Evolutionary conservation across 2,329 filamentous ascomycete genomes (phyloP).

Genomic region (Botryotinia globosa): DNA sequence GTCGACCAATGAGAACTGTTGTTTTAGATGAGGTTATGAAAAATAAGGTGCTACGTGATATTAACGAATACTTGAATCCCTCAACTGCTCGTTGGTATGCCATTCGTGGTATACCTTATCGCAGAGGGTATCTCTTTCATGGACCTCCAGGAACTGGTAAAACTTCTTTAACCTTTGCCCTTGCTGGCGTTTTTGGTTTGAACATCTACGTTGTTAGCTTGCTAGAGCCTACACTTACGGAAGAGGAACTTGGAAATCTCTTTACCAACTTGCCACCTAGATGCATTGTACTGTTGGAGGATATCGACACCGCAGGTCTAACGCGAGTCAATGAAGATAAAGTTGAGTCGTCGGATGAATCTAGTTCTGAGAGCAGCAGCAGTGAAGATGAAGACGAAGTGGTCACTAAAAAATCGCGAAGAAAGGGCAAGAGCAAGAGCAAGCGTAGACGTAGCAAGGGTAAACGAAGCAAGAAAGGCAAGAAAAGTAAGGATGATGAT

Average conservation of each 20-base stretch:
- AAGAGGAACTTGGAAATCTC: constrained; percentile 57
- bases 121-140: constrained; percentile 74
- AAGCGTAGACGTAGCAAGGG: constrained; percentile 28
- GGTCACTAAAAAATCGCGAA: constrained; percentile 44
- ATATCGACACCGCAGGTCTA: constrained; percentile 65
- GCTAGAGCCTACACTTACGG: constrained; percentile 57
- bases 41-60: constrained; percentile 62
- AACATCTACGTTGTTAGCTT: constrained; percentile 64
- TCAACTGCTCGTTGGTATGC: constrained; percentile 70
- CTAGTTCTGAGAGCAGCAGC: not conserved
- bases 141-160: constrained; percentile 75
- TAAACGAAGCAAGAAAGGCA: constrained; percentile 32
- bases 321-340: constrained; percentile 41
- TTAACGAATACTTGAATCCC: constrained; percentile 76
- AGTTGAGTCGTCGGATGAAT: constrained; percentile 19
- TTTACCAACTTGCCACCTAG: constrained; percentile 60
- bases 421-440: constrained; percentile 41
- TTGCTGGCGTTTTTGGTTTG: constrained; percentile 64
- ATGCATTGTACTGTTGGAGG: constrained; percentile 66
- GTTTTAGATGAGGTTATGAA: constrained; percentile 69
- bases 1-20: constrained; percentile 71
- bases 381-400: constrained; percentile 9
- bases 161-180: constrained; percentile 62
- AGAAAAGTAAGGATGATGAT: constrained; percentile 18
- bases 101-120: constrained; percentile 70